Base-by-base conservation (phyloP, 768 basidiomycete species). In the Collybiopsis luxurians region DNA sequence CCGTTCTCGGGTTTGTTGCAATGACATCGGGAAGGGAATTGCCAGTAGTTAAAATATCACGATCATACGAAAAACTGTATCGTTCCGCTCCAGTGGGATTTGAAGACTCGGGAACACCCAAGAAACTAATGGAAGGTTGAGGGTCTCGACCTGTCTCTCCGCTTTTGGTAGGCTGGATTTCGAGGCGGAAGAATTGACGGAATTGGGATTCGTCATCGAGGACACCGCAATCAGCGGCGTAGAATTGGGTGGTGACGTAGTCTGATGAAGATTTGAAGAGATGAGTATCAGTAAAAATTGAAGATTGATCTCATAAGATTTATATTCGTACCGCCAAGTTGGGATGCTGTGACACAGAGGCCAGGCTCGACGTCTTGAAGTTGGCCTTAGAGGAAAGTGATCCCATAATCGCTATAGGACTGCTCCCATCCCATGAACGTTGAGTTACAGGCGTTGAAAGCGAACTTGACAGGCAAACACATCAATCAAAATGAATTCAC, bases 251-350 rank as follows among this genome's bases (percentile, higher is more conserved):
- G 48, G 48, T 34, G 13, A 49, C 48, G 19, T 49, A 49, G 27
- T 49, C 48, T 49, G 19, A 28, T 45, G 23, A 5, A 49, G 30
- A 5, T 9, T 10, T 9, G 27, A 24, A 47, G 27, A 47, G n/a
- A n/a, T 4, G 26, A 15, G 7, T 2, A 6, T 46, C 9, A 46
- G 23, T 13, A 27, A 6, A 24, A n/a, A n/a, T n/a, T n/a, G n/a
- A n/a, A n/a, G n/a, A n/a, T n/a, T n/a, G n/a, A n/a, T n/a, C n/a
- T n/a, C n/a, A n/a, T n/a, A n/a, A n/a, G n/a, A n/a, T n/a, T n/a
- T n/a, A n/a, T n/a, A n/a, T 46, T 17, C 48, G 30, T 30, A 49
- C 48, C 48, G 47, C 47, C 47, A 28, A 48, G 47, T 28, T 48
- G 47, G 31, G 47, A 49, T 49, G 23, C 48, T n/a, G 48, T 49